Evolutionary conservation across 352 stramenopile species (phyloP).

Genomic region (Globisporangium paddicum): DNA sequence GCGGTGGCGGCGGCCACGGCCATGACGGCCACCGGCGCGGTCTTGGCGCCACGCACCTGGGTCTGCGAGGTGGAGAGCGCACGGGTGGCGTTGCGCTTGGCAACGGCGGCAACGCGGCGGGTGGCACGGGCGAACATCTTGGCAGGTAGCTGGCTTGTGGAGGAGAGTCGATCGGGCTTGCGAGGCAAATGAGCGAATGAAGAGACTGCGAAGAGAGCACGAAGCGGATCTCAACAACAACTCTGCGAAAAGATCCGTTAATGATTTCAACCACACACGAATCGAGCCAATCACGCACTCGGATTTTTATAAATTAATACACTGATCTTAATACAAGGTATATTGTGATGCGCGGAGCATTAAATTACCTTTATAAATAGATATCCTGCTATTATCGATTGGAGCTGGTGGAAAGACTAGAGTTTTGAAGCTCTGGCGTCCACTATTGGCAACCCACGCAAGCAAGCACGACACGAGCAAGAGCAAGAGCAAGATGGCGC

Average conservation of each 20-base stretch:
- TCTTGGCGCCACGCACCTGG: conserved; percentile 20
- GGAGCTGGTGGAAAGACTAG: neutral
- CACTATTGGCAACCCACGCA: neutral
- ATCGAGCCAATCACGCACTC: conserved; percentile 4
- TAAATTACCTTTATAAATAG: neutral
- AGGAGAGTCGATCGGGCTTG: conserved; percentile 4
- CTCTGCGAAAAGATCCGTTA: conserved; percentile 9
- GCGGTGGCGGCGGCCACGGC: conserved; percentile 39
- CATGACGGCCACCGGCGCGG: conserved; percentile 26
- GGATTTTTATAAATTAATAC: neutral
- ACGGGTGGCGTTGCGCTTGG: conserved; percentile 51
- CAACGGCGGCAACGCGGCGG: conserved; percentile 54
- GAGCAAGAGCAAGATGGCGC: conserved; percentile 25
- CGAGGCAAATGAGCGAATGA: conserved; percentile 34
- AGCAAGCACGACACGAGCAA: conserved; percentile 1
- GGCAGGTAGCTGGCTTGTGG: neutral
- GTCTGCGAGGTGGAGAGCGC: conserved; percentile 53
- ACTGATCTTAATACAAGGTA: neutral
- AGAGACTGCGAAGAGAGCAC: neutral
- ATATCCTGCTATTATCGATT: conserved; percentile 1
- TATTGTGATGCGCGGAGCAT: neutral
- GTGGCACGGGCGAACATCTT: conserved; percentile 71
- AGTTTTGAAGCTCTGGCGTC: neutral
- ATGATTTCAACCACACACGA: conserved; percentile 18
- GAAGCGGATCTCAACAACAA: conserved; percentile 1